A percentile compares a stretch with the other conserved stretches of the same genome.
phyloP scores from a whole-genome alignment of 805 yeast species.

The Yamadazyma nakazawae region DNA sequence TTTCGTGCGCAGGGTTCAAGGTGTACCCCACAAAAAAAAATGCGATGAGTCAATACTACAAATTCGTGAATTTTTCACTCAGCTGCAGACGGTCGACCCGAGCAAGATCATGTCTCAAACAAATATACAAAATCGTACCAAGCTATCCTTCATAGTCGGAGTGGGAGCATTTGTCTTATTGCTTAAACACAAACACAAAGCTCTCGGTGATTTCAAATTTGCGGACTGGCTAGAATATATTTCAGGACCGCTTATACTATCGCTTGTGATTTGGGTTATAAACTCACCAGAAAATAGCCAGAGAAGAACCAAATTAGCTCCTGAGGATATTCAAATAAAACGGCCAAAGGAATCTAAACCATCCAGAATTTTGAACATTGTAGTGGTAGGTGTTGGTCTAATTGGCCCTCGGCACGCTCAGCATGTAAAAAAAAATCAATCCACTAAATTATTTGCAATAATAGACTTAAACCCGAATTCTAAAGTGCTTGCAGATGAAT shows the following conservation, averaged over 20 bases:
- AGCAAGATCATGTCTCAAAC: too few species aligned
- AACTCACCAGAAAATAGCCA: neutral
- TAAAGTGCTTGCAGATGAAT: conserved; percentile 26
- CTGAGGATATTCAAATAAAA: neutral
- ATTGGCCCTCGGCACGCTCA: conserved; percentile 42
- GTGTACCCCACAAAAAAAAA: neutral
- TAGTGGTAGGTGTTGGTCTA: conserved; percentile 34
- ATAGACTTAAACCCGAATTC: conserved; percentile 29
- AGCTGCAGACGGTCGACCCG: too few species aligned
- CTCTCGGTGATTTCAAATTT: too few species aligned
- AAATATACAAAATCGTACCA: too few species aligned
- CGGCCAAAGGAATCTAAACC: neutral
- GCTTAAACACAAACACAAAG: too few species aligned
- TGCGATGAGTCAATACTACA: neutral
- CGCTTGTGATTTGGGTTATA: too few species aligned
- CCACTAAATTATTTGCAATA: conserved; percentile 30
- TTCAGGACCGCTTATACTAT: too few species aligned
- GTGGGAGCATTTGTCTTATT: too few species aligned
- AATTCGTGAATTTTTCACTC: neutral
- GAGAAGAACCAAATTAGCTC: neutral
- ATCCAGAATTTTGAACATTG: conserved; percentile 5
- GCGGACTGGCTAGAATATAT: too few species aligned
- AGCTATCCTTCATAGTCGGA: too few species aligned
- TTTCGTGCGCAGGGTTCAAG: too few species aligned
- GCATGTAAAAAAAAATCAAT: conserved; percentile 25